Base-by-base conservation (phyloP, 495 filamentous ascomycete species). In the Talaromyces ruber region DNA sequence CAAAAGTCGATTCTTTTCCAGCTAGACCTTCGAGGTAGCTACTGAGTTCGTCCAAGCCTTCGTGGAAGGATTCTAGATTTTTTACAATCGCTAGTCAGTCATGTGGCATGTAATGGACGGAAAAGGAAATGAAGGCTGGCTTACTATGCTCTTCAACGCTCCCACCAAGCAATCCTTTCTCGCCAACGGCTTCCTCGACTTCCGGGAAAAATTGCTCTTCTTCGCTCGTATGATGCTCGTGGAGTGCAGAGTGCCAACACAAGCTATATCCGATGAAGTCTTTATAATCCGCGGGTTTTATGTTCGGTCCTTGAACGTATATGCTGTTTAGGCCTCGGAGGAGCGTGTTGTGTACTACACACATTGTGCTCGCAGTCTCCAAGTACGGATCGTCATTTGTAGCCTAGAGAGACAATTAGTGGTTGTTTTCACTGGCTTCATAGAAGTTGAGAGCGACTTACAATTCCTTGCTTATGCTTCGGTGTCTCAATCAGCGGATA, bases 181-280 rank as follows among this genome's bases (percentile, higher is more conserved):
- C 57, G 25, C 57, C 57, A 59, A 59, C 34, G 1, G 57, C 57
- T 59, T 59, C 57, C 25, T 59, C 57, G 9, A 59, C 45, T n/a
- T 59, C 57, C 21, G 57, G 57, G 34, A 59, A 59, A 58, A 59
- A 59, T 34, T 59, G 57, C 30, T 59, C 57, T 59, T 59, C 57
- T 16, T 59, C 57, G 24, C 57, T 59, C 12, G 57, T 59, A 26
- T 59, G 57, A 25, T 59, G 57, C 24, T 59, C 57, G 21, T 59
- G 57, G 1, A 59, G 14, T 45, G 57, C 12, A 28, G 57, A 59
- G 57, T 59, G 34, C 57, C 57, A 59, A 21, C 57, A 59, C 7
- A 59, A 25, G 24, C 57, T 59, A 16, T 59, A 59, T n/a, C 57
- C 57, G 14, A 59, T 59, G 28, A 59, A 59, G 22, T 59, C 57